Evolutionary conservation across 192 early-diverging fungal genomes (phyloP), one percentile per base, ranked within the genome.

Genomic region (Backusella luteola): DNA sequence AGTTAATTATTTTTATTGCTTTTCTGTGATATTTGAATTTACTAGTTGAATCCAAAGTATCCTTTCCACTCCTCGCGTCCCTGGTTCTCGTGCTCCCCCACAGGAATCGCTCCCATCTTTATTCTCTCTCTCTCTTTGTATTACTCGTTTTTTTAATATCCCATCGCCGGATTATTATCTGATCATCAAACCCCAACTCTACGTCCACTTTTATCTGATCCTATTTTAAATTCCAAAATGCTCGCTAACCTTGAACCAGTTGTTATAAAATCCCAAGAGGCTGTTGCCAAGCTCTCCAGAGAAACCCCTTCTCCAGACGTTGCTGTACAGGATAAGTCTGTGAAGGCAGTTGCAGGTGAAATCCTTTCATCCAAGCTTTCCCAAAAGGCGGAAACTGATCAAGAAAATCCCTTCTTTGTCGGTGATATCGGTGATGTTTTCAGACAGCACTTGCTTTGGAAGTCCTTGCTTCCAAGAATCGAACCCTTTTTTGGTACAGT

Each of bases 331-430:
- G 66, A 77, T 29, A 36, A 52, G 14, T 38, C 76, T 34, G 71
- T 81, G n/a, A 49, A 66, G 14, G 72, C 70, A 6, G 69, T 74
- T 75, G 74, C 67, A 68, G 74, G 78, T 73, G 77, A 83, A 69
- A 83, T 78, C 74, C 78, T 81, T 17, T 77, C 83, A 59, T 78
- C 84, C 66, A 76, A 80, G 59, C 66, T 80, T 34, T 76, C 74
- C 70, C 77, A 73, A 42, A 81, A 69, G 14, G 66, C 53, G 76
- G 91, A 93, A 75, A 67, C 85, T 46, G 88, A 90, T 73, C 87
- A 85, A 26, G 92, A 96, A 78, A 96, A 98, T 80, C 92, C 98
- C 34, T 99, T 99, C 84, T 97, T 92, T 86, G 95, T 99, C 53
- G 93, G 90, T 53, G 97, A 99, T 85, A 81, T 99, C 77, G 97